Conservation (phyloP, 2,329 filamentous ascomycete species). For the Trichoderma oligosporum region DNA sequence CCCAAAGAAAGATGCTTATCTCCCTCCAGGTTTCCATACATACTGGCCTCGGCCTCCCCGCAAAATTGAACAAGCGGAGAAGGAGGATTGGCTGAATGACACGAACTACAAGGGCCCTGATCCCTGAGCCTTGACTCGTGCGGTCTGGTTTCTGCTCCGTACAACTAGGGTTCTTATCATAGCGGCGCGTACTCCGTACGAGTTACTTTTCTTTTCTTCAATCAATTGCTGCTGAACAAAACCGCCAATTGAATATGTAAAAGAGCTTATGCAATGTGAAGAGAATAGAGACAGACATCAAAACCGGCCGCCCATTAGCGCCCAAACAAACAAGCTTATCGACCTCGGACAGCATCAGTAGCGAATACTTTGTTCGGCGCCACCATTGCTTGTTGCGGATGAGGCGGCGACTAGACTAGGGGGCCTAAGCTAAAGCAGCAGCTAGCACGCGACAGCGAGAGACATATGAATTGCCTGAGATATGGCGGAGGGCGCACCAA, state of each 20-base stretch:
- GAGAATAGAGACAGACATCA: too few relatives aligned
- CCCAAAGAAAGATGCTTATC: constrained; percentile 4
- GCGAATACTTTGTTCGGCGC: constrained; percentile 3
- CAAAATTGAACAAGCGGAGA: not conserved
- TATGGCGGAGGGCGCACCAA: constrained; percentile 2
- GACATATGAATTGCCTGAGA: too few relatives aligned
- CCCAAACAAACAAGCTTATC: constrained; percentile 13
- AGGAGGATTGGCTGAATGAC: constrained; percentile 4
- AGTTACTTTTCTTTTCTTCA: too few relatives aligned
- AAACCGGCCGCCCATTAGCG: not conserved
- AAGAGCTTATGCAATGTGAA: too few relatives aligned
- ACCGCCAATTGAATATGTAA: too few relatives aligned
- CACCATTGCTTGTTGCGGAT: constrained; percentile 8
- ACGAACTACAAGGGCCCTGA: not conserved
- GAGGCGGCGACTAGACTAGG: constrained; percentile 6
- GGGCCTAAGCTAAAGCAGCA: not conserved
- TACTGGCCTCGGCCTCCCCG: not conserved
- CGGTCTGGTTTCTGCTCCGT: not conserved
- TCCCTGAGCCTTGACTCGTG: constrained; percentile 11
- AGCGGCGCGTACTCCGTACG: too few relatives aligned
- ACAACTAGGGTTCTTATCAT: not conserved
- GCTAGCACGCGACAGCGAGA: constrained; percentile 13
- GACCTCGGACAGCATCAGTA: not conserved
- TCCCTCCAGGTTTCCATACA: not conserved
- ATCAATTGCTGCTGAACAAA: too few relatives aligned